Base-by-base conservation (phyloP, 805 yeast species). In the Yamadazyma nakazawae region DNA sequence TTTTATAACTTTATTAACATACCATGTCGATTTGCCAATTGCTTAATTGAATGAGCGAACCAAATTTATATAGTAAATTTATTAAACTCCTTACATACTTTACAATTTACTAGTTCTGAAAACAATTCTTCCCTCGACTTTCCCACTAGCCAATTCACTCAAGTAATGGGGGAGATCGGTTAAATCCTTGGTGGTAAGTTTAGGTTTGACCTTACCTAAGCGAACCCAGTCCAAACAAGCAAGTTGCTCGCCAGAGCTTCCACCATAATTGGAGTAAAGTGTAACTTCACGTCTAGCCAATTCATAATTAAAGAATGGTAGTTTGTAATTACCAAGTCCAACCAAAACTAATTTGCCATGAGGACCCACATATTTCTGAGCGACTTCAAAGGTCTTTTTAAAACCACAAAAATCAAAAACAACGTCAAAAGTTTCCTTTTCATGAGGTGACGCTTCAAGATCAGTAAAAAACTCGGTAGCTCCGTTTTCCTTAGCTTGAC, bases 161-260 rank as follows among this genome's bases (percentile, higher is more conserved):
- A 74, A 53, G 42, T 62, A 61, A 16, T 63, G 54, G 0, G 75
- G 74, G 39, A 75, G 54, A 12, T 69, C 63, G 16, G 58, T 56
- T 54, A 76, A 62, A 7, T 62, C 57, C 5, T 51, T 64, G 9
- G 58, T 49, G 11, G 54, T 54, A 18, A 66, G 60, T 13, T 64
- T 50, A 1, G 80, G 80, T 26, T 58, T 64, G 38, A 76, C 59
- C 37, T 55, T 63, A 2, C 79, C 79, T 38, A 53, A 49, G 2
- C 62, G 51, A 26, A 75, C 61, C 74, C 77, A 70, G 28, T 67
- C 57, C 65, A 76, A 62, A 31, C 69, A 62, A 46, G 75, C 78
- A 19, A 56, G 52, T 51, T 72, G 77, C 42, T 76, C 79, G 9
- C 55, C 52, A 1, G 74, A 67, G 12, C 67, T 66, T 19, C 81